Conservation (phyloP, 2,329 filamentous ascomycete genomes). For the Basipetospora sp. region DNA sequence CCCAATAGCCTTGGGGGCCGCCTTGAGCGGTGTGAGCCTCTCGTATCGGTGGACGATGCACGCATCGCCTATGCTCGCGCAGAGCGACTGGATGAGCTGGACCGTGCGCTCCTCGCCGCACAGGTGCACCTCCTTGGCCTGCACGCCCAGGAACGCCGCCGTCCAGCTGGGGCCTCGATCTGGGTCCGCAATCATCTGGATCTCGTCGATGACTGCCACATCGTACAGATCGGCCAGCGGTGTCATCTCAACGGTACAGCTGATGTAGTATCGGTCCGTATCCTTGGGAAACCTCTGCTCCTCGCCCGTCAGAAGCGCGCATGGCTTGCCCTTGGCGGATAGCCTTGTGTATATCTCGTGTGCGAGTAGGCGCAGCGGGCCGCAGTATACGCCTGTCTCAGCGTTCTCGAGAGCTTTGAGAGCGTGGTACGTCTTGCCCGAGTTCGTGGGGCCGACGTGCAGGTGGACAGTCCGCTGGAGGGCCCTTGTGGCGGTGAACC, state of each 20-base stretch:
- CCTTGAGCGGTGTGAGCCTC: conserved; percentile 62
- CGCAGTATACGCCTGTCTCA: conserved; percentile 71
- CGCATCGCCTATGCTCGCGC: conserved; percentile 65
- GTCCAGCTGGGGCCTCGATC: conserved; percentile 92
- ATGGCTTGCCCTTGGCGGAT: conserved; percentile 58
- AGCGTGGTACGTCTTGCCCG: conserved; percentile 92
- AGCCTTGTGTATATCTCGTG: conserved; percentile 92
- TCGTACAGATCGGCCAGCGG: conserved; percentile 48
- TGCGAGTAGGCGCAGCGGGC: conserved; percentile 73
- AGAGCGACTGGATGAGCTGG: conserved; percentile 62
- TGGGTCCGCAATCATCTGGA: conserved; percentile 80
- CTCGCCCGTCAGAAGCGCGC: conserved; percentile 78
- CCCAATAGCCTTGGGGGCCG: conserved; percentile 47
- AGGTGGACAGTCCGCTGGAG: conserved; percentile 75
- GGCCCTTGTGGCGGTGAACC: conserved; percentile 72
- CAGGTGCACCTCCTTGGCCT: conserved; percentile 78
- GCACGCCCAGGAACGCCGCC: conserved; percentile 70
- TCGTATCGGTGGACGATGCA: conserved; percentile 71
- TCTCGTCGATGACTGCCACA: conserved; percentile 93
- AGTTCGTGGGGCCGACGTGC: conserved; percentile 93
- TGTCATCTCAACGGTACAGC: conserved; percentile 88
- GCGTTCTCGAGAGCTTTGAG: conserved; percentile 68
- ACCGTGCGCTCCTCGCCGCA: conserved; percentile 82
- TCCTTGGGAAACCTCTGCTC: conserved; percentile 59
- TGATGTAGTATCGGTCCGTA: conserved; percentile 46